Evolutionary conservation across 371 early-diverging fungal species (phyloP).

Genomic region (Zopfochytrium polystomum): DNA sequence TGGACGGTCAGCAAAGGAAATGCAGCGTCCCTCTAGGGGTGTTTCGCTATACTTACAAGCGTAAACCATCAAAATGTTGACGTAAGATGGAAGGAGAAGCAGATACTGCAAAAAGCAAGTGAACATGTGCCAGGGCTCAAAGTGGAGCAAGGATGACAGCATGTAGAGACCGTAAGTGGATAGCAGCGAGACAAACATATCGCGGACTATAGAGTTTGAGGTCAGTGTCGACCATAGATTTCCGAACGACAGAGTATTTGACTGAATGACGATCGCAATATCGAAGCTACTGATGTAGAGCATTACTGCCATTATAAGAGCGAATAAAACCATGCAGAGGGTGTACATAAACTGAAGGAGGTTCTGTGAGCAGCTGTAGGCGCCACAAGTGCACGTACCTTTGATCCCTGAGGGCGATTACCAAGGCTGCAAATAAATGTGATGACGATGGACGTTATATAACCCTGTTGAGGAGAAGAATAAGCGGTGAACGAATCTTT

Average conservation of each 20-base stretch:
- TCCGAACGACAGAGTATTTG: neutral
- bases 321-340: constrained; percentile 63
- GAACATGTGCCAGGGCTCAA: constrained; percentile 93
- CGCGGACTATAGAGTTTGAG: constrained; percentile 56
- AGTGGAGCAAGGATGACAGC: constrained; percentile 67
- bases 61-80: constrained; percentile 88
- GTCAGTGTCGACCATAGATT: constrained; percentile 9
- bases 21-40: no score
- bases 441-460: constrained; percentile 69
- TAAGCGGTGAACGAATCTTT: no score
- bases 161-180: constrained; percentile 87
- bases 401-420: constrained; percentile 87
- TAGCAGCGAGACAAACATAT: constrained; percentile 71
- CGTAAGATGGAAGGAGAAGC: constrained; percentile 77
- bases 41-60: constrained; percentile 61
- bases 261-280: constrained; percentile 36
- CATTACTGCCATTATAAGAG: constrained; percentile 72
- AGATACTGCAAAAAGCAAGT: constrained; percentile 84
- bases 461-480: constrained; percentile 59
- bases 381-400: constrained; percentile 25
- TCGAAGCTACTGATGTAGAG: constrained; percentile 52
- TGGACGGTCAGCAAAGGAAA: constrained; percentile 2
- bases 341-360: constrained; percentile 21
- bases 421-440: constrained; percentile 86
- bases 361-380: neutral